These are phyloP conservation scores for Yamadazyma mexicana DNA, from an alignment of 1,139 yeast species.

Conservation along the genomic window DNA sequence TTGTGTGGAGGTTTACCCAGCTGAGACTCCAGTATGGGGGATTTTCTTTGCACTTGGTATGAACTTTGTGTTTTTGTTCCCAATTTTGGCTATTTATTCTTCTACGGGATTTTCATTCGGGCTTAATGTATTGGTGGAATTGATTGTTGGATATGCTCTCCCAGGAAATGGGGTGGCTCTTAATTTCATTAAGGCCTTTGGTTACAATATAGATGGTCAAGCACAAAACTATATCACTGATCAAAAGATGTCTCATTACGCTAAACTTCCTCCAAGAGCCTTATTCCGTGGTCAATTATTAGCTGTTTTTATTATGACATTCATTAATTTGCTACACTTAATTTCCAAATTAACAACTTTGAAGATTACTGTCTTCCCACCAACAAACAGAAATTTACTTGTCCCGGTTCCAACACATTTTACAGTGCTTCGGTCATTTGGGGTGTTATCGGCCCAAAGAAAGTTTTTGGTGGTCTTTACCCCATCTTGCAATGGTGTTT, in stretches of 20 bases:
- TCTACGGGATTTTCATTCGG: conserved; percentile 55
- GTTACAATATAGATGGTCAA: conserved; percentile 59
- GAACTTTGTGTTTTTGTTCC: conserved; percentile 55
- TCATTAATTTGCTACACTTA: conserved; percentile 53
- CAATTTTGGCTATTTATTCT: conserved; percentile 47
- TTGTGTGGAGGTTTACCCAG: conserved; percentile 43
- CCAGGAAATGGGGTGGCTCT: conserved; percentile 65
- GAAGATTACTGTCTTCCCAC: conserved; percentile 38
- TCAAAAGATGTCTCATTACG: conserved; percentile 61
- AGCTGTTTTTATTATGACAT: conserved; percentile 35
- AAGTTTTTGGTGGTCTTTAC: conserved; percentile 49
- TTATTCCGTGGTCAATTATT: conserved; percentile 58
- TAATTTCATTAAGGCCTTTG: conserved; percentile 58
- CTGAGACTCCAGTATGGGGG: conserved; percentile 56
- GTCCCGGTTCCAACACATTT: conserved; percentile 49
- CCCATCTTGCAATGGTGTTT: conserved; percentile 50
- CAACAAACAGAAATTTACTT: conserved; percentile 46
- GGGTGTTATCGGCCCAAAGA: conserved; percentile 70
- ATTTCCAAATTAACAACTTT: conserved; percentile 54
- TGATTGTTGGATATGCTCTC: conserved; percentile 60
- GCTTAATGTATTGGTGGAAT: conserved; percentile 58
- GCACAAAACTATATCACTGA: conserved; percentile 56
- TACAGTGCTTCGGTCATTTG: conserved; percentile 59
- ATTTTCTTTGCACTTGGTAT: conserved; percentile 55
- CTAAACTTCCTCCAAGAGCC: conserved; percentile 59